Percentiles rank a stretch among this genome's conserved stretches.
These are phyloP conservation scores for Pecoramyces ruminantium DNA, from an alignment of 192 early-diverging fungal genomes.

Conservation along the genomic window DNA sequence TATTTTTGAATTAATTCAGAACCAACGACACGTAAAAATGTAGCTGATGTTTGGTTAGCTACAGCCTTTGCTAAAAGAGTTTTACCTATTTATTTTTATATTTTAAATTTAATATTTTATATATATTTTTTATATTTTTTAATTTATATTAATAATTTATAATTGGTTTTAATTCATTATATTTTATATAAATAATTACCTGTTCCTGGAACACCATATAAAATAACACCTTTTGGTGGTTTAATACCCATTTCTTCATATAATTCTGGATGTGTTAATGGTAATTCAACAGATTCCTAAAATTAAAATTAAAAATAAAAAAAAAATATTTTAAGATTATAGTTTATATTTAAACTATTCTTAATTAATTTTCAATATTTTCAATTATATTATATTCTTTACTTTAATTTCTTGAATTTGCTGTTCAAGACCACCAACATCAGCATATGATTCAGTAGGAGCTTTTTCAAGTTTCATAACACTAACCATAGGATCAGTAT, in stretches of 20 bases:
- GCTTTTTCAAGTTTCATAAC: conserved; percentile 99
- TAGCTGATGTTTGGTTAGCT: conserved; percentile 93
- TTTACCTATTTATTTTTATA: conserved; percentile 43
- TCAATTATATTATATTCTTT: too few relatives aligned
- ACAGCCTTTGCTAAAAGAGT: conserved; percentile 95
- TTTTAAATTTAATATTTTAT: too few relatives aligned
- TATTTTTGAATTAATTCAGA: conserved; percentile 98
- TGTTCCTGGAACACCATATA: conserved; percentile 87
- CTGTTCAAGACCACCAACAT: conserved; percentile 90
- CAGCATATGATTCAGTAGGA: conserved; percentile 94
- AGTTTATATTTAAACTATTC: too few relatives aligned
- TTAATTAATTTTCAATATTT: too few relatives aligned
- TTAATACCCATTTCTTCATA: conserved; percentile 99
- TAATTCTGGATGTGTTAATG: conserved; percentile 88
- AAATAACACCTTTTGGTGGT: conserved; percentile 91
- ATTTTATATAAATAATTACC: conserved; percentile 7
- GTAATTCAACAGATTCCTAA: conserved; percentile 91
- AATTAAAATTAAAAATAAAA: not conserved
- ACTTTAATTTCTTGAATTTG: conserved; percentile 91
- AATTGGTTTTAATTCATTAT: not conserved
- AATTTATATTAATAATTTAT: too few relatives aligned
- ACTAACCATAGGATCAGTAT: conserved; percentile 95
- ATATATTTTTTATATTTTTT: too few relatives aligned
- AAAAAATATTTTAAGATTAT: too few relatives aligned
- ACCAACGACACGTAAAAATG: conserved; percentile 92